Base-by-base conservation (phyloP, 768 basidiomycete species). In the Amanita muscaria region DNA sequence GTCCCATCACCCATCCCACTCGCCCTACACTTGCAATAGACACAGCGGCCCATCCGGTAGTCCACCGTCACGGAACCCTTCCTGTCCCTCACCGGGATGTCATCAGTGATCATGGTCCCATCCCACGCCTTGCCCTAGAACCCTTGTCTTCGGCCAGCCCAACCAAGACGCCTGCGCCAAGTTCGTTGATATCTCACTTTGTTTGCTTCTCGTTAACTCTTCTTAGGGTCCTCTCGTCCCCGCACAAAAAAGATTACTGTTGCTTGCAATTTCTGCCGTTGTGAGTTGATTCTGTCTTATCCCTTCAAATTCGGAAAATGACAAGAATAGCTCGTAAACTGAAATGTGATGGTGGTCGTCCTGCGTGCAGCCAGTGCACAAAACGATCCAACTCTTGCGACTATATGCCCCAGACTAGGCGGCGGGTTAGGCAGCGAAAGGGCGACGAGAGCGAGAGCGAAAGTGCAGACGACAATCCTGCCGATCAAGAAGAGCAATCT, bases 251-350 rank as follows among this genome's bases (percentile, higher is more conserved):
- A 90, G 64, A 89, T 89, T 43, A 87, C 83, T 16, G 86, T 89
- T 35, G 88, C 88, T 30, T 90, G 88, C 68, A 88, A 90, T 62
- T 90, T 90, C 61, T 90, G 88, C 67, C 82, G 88, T 50, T 88
- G 88, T 88, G 61, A 65, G 85, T 73, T 29, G 24, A 5, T 24
- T 45, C 50, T 49, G 55, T 16, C 30, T 32, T 21, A 42, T 49
- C 46, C 19, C 44, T 36, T 42, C 31, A 38, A 42, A 27, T 5
- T 18, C 37, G 34, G 22, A 53, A 21, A 54, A 56, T 33, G 44
- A 37, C 44, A 40, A 42, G 16, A 53, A 52, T 61, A 89, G 88
- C 87, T 40, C 79, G 88, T 49, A 90, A 90, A 66, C 72, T 90
- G 33, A 89, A 89, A 68, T 90, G 88, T 60, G 88, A 90, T 55